phyloP scores from a whole-genome alignment of 306 rosid genomes.

The cucumber (Cucumis sativus) region DNA sequence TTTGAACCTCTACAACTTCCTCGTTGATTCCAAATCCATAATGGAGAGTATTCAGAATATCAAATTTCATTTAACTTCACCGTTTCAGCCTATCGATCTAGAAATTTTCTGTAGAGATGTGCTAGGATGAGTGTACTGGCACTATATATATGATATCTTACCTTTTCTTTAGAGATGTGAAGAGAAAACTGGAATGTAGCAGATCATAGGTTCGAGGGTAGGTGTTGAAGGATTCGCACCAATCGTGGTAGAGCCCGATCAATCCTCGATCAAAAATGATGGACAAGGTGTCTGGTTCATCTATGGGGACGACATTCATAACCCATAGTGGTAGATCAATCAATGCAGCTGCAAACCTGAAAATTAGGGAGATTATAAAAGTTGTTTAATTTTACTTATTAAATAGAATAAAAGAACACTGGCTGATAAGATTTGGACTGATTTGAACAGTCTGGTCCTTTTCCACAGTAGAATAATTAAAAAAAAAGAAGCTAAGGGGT shows the following conservation, averaged over 20 bases:
- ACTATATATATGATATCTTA: constrained; percentile 8
- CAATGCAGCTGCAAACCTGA: constrained; percentile 85
- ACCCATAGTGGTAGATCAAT: constrained; percentile 73
- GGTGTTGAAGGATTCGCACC: constrained; percentile 88
- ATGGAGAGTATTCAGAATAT: background rate
- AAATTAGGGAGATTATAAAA: background rate
- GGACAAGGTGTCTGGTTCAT: constrained; percentile 54
- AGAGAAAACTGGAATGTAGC: constrained; percentile 68
- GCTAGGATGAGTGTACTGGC: background rate
- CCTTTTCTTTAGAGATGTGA: constrained; percentile 48
- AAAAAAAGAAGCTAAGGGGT: background rate
- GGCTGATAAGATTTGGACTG: background rate
- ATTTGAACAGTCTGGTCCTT: background rate
- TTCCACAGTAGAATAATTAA: background rate
- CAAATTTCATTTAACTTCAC: too few relatives aligned
- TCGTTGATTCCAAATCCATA: background rate
- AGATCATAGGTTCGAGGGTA: constrained; percentile 89
- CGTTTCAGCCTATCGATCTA: too few relatives aligned
- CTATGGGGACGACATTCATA: constrained; percentile 77
- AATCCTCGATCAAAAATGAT: constrained; percentile 70
- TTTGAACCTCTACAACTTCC: background rate
- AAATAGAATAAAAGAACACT: background rate
- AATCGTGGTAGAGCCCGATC: constrained; percentile 84
- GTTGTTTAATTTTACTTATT: background rate
- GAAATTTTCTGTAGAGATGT: too few relatives aligned